Evolutionary conservation across 2,329 filamentous ascomycete genomes (phyloP), one percentile per base, ranked within the genome.

Genomic region (Alternaria incomplexa): DNA sequence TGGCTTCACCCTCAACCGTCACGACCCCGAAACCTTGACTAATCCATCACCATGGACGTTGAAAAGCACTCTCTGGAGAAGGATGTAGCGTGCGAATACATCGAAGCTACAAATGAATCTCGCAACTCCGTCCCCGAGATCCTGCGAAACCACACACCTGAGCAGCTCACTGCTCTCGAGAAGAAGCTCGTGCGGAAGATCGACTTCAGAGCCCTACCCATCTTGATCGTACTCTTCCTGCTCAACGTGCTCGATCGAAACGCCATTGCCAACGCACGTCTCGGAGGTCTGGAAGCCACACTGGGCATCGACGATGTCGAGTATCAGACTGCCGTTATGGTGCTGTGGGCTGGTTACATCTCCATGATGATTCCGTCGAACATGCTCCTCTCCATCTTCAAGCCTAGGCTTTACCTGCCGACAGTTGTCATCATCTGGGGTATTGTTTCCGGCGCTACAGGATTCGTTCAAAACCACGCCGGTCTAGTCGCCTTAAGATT

Each of bases 301-400:
- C 20, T 56, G 4, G 20, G 43, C 4, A 48, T 55, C 11, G 28
- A 57, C 17, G 53, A 47, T 44, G 26, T 62, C 2, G 56, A 67
- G 51, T 86, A 65, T 22, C 56, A 65, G 12, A 71, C 65, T 0
- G 69, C 68, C 1, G 67, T 73, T 8, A 70, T 69, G 1, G 74
- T 91, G 0, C 89, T 90, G 72, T 91, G 90, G 72, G 81, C 81
- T 47, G 73, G 87, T 4, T 90, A 90, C 67, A 78, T 89, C 1
- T 76, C 88, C 12, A 88, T 89, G 84, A 87, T 90, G 71, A 77
- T 90, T 0, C 88, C 88, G 0, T 88, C 86, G 0, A 90, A 90
- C 63, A 80, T 89, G 60, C 69, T 87, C 0, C 77, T 89, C 3
- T 88, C 86, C 0, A 79, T 84, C 4, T 77, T 87, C 28, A 80